phyloP scores from a whole-genome alignment of 345 rosid species.

The Pugionium dolabratum region DNA sequence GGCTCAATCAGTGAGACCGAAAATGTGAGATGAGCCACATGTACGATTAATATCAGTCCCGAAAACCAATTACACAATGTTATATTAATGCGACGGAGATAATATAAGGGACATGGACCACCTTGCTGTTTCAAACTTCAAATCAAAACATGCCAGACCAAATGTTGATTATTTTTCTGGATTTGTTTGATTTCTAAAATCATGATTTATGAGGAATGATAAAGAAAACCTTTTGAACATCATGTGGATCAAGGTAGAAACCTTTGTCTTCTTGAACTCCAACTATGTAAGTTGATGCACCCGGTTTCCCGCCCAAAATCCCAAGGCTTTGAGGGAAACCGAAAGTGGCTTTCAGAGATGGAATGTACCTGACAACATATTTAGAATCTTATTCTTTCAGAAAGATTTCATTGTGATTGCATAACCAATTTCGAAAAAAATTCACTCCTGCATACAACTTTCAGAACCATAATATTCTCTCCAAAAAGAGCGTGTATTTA shows the following conservation, averaged over 20 bases:
- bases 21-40: slow-evolving; percentile 29
- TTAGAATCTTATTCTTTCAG: slow-evolving; percentile 53
- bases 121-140: slow-evolving; percentile 17
- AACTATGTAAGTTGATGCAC: slow-evolving; percentile 90
- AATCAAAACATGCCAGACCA: slow-evolving; percentile 10
- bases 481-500: slow-evolving; percentile 65
- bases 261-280: slow-evolving; percentile 87
- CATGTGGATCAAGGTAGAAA: slow-evolving; percentile 92
- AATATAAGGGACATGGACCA: slow-evolving; percentile 22
- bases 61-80: slow-evolving; percentile 9
- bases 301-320: slow-evolving; percentile 91
- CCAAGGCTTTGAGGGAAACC: slow-evolving; percentile 95
- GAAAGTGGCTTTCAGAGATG: slow-evolving; percentile 74
- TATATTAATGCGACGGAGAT: slow-evolving; percentile 23
- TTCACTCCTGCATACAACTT: slow-evolving; percentile 40
- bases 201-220: slow-evolving; percentile 2
- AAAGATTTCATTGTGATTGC: slow-evolving; percentile 60
- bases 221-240: slow-evolving; percentile 55
- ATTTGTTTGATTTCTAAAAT: background rate
- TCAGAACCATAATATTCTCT: slow-evolving; percentile 64
- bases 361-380: slow-evolving; percentile 64
- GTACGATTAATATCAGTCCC: slow-evolving; percentile 23
- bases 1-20: slow-evolving; percentile 20
- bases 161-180: background rate
- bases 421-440: slow-evolving; percentile 54